Evolutionary conservation across 1,284 basidiomycete genomes (phyloP).

Genomic region (Xerocomus amazonicus): DNA sequence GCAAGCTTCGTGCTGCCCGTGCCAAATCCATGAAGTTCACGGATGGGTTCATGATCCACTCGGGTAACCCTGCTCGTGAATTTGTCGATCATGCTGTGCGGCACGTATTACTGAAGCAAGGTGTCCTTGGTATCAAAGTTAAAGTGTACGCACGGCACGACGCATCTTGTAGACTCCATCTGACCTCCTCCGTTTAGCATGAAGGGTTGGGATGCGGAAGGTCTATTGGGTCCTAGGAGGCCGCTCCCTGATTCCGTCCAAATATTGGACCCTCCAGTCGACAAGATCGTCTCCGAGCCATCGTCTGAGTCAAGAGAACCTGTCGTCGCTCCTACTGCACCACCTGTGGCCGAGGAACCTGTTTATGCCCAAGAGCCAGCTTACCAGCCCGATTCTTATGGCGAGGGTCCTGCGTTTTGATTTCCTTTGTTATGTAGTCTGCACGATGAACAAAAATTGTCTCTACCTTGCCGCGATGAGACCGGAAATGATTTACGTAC

Average conservation of each 20-base stretch:
- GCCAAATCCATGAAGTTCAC: slow-evolving; percentile 99
- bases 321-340: slow-evolving; percentile 45
- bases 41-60: slow-evolving; percentile 99
- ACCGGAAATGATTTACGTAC: background rate
- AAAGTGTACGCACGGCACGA: slow-evolving; percentile 75
- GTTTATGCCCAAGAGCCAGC: slow-evolving; percentile 39
- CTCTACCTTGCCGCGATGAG: slow-evolving; percentile 4
- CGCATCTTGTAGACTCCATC: background rate
- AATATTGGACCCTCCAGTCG: slow-evolving; percentile 80
- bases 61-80: slow-evolving; percentile 96
- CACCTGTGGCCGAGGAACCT: slow-evolving; percentile 52
- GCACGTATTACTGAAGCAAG: slow-evolving; percentile 98
- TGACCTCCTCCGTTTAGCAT: slow-evolving; percentile 55
- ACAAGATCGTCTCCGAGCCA: slow-evolving; percentile 77
- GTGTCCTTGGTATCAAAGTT: slow-evolving; percentile 99
- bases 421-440: slow-evolving; percentile 21
- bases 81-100: slow-evolving; percentile 98
- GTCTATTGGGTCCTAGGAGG: slow-evolving; percentile 84
- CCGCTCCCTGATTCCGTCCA: slow-evolving; percentile 96
- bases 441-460: slow-evolving; percentile 14
- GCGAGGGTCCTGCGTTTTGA: slow-evolving; percentile 52
- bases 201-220: slow-evolving; percentile 95
- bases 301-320: slow-evolving; percentile 78
- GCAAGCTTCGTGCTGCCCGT: slow-evolving; percentile 99
- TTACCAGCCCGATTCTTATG: slow-evolving; percentile 34